These are phyloP conservation scores for Termitomyces sp. DNA, from an alignment of 1,284 basidiomycete species.

Conservation along the genomic window DNA sequence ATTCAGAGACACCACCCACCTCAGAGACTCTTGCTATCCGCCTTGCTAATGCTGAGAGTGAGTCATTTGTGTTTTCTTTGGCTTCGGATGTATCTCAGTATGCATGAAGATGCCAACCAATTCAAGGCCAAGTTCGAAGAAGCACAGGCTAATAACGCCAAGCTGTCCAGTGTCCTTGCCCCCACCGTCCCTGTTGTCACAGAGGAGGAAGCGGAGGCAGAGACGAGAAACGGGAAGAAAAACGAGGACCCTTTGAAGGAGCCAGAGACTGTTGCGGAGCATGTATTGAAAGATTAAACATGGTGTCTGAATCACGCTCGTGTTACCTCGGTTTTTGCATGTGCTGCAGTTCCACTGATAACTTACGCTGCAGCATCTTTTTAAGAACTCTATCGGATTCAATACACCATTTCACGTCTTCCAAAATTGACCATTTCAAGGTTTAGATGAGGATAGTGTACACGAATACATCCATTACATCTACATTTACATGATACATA, in stretches of 20 bases:
- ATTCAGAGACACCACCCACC: conserved; percentile 83
- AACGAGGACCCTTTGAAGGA: conserved; percentile 26
- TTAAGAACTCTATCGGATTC: conserved; percentile 11
- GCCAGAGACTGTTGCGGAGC: conserved; percentile 23
- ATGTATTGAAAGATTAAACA: conserved; percentile 23
- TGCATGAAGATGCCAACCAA: conserved; percentile 67
- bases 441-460: conserved; percentile 10
- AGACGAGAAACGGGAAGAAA: conserved; percentile 20
- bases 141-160: conserved; percentile 70
- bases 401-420: conserved; percentile 9
- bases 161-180: conserved; percentile 28
- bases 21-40: conserved; percentile 97
- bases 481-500: conserved; percentile 9
- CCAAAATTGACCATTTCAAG: background rate
- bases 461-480: conserved; percentile 6
- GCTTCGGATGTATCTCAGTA: conserved; percentile 1
- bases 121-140: conserved; percentile 89
- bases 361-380: conserved; percentile 15
- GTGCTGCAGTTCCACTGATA: conserved; percentile 18
- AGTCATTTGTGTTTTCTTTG: conserved; percentile 30
- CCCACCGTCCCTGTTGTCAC: conserved; percentile 23
- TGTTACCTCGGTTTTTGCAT: conserved; percentile 9
- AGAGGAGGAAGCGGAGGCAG: conserved; percentile 20
- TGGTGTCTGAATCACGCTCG: conserved; percentile 1
- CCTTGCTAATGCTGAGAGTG: conserved; percentile 96